A percentile compares a stretch with the other conserved stretches of the same genome.
phyloP scores from a whole-genome alignment of 2,329 filamentous ascomycete species.

The Botrytis deweyae region DNA sequence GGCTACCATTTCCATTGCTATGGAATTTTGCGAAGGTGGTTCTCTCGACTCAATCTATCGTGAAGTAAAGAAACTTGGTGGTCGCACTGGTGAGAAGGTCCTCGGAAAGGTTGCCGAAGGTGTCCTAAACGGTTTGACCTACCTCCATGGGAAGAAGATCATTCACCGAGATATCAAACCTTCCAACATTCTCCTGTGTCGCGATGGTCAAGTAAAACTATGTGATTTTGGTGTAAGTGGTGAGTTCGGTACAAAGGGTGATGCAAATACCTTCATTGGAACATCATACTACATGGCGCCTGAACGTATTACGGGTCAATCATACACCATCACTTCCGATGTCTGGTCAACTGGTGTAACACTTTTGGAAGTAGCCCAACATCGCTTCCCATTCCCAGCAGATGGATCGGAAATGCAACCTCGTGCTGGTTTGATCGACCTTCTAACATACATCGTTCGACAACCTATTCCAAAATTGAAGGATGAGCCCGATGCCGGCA shows the following conservation, averaged over 20 bases:
- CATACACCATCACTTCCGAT: conserved; percentile 97
- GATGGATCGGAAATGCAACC: conserved; percentile 96
- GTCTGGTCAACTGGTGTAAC: conserved; percentile 98
- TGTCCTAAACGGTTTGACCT: conserved; percentile 88
- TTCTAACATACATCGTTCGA: conserved; percentile 95
- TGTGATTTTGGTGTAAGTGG: conserved; percentile 98
- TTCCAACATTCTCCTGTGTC: conserved; percentile 91
- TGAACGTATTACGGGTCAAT: conserved; percentile 94
- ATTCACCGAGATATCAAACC: conserved; percentile 99
- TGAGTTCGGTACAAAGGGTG: conserved; percentile 97
- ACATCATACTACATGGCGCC: conserved; percentile 99
- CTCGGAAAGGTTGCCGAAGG: conserved; percentile 95
- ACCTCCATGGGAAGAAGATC: conserved; percentile 92
- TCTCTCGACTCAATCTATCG: conserved; percentile 96
- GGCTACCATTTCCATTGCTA: conserved; percentile 95
- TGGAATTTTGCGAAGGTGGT: conserved; percentile 98
- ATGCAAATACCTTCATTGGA: conserved; percentile 98
- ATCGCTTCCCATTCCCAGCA: conserved; percentile 96
- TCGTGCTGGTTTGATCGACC: conserved; percentile 85
- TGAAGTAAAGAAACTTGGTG: conserved; percentile 93
- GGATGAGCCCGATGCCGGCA: conserved; percentile 85
- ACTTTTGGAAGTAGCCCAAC: conserved; percentile 96
- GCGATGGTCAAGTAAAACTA: conserved; percentile 90
- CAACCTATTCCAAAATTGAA: conserved; percentile 94
- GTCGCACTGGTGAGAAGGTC: conserved; percentile 94